Conservation (phyloP, 805 yeast species). For the Saccharomycopsis javanensis region DNA sequence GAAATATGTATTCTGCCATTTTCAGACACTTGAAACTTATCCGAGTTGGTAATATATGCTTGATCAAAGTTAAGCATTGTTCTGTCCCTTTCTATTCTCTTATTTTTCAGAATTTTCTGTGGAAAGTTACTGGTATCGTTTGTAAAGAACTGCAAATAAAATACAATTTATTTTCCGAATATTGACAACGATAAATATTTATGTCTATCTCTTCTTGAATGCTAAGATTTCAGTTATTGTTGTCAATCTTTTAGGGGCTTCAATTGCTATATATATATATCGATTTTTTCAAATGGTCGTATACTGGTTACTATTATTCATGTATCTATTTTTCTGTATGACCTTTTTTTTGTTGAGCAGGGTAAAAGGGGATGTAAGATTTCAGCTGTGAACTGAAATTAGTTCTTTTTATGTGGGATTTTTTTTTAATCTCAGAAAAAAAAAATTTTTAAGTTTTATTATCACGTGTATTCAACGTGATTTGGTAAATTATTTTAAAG, state of each 20-base stretch:
- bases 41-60: conserved; percentile 13
- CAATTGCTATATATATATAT: too few species aligned
- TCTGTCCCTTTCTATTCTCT: not conserved
- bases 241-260: too few species aligned
- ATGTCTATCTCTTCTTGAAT: too few species aligned
- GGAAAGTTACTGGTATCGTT: too few species aligned
- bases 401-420: not conserved
- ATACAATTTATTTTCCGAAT: too few species aligned
- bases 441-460: too few species aligned
- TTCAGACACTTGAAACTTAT: conserved; percentile 12
- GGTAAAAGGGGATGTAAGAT: not conserved
- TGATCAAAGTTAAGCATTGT: conserved; percentile 4
- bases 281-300: not conserved
- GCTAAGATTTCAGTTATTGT: too few species aligned
- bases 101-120: not conserved
- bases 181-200: too few species aligned
- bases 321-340: not conserved
- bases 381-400: not conserved
- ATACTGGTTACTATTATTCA: not conserved
- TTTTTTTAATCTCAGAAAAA: too few species aligned
- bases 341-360: not conserved
- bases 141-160: too few species aligned
- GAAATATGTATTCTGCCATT: conserved; percentile 32
- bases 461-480: not conserved
- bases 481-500: too few species aligned